Base-by-base conservation (phyloP, 2,329 filamentous ascomycete genomes). In the Blumeriella jaapii region DNA sequence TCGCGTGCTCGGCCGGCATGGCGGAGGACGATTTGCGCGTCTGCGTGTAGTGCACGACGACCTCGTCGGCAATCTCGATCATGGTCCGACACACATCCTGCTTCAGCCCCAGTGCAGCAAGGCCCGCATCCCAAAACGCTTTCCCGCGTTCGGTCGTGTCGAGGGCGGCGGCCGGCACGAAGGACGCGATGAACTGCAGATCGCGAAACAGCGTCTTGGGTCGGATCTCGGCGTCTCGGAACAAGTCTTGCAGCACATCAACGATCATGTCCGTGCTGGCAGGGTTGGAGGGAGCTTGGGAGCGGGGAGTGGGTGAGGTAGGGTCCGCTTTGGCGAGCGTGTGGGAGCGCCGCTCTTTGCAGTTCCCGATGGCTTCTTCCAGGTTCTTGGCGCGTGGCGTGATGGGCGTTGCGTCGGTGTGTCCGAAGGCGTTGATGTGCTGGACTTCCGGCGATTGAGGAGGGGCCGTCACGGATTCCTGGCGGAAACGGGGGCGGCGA, bases 31-130 rank as follows among this genome's bases (percentile, higher is more conserved):
- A 59, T 43, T 65, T 67, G 36, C 79, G 72, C 17, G 68, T 71
- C 46, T 75, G 70, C 0, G 78, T 78, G 50, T 84, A 76, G 60
- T 78, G 62, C 3, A 69, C 70, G 18, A 82, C 73, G 45, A 82
- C 74, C 47, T 74, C 67, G 57, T 83, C 74, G 9, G 77, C 77
- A 30, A 81, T 74, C 50, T 81, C 74, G 17, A 83, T 53, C 23
- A 58, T 36, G 33, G 82, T 84, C 29, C 78, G 74, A 58, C 84
- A 89, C 4, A 54, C 50, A 27, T 95, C 86, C 49, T 85, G 78
- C 59, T 96, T 96, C 32, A 96, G 68, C 20, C 80, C 74, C n/a
- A 95, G 66, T 2, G 89, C 86, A 0, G 91, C 89, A 5, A 94
- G 69, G 0, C 83, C 85, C 16, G 86, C 81, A 50, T 94, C 84